A percentile compares a stretch with the other conserved stretches of the same genome.
Conservation (phyloP, 345 rosid genomes). For the Populus simonii region DNA sequence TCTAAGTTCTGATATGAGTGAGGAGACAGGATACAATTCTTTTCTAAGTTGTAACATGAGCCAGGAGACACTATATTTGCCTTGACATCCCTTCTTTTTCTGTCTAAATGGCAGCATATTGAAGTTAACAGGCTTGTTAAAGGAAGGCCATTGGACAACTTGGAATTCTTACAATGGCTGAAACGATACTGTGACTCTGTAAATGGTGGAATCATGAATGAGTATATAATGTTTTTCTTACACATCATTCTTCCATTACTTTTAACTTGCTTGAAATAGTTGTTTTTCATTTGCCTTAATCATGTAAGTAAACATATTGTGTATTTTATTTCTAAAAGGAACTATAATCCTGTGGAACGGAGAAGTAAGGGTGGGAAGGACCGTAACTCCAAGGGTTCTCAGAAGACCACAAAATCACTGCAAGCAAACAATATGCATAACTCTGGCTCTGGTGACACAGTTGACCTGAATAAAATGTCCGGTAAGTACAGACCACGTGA, state of each 20-base stretch:
- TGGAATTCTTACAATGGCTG: conserved; percentile 97
- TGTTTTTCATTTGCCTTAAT: background rate
- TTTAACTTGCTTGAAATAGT: background rate
- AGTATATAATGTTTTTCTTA: conserved; percentile 39
- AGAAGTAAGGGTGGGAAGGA: conserved; percentile 79
- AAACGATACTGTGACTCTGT: conserved; percentile 93
- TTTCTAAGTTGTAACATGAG: background rate
- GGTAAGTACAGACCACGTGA: conserved; percentile 28
- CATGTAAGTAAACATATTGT: background rate
- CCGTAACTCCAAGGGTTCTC: conserved; percentile 43
- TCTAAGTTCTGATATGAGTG: background rate
- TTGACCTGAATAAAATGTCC: conserved; percentile 29
- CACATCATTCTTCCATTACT: background rate
- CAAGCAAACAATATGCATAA: conserved; percentile 61
- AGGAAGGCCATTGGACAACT: conserved; percentile 91
- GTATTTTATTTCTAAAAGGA: conserved; percentile 41
- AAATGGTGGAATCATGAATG: conserved; percentile 94
- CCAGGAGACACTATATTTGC: background rate
- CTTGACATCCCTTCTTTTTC: background rate
- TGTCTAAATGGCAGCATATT: conserved; percentile 51
- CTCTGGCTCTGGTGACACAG: conserved; percentile 32
- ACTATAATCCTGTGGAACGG: conserved; percentile 84
- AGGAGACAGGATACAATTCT: background rate
- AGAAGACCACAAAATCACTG: conserved; percentile 67
- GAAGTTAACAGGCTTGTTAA: conserved; percentile 93